Evolutionary conservation across 441 rosid species (phyloP).

Genomic region (Syzygium syzygioides): DNA sequence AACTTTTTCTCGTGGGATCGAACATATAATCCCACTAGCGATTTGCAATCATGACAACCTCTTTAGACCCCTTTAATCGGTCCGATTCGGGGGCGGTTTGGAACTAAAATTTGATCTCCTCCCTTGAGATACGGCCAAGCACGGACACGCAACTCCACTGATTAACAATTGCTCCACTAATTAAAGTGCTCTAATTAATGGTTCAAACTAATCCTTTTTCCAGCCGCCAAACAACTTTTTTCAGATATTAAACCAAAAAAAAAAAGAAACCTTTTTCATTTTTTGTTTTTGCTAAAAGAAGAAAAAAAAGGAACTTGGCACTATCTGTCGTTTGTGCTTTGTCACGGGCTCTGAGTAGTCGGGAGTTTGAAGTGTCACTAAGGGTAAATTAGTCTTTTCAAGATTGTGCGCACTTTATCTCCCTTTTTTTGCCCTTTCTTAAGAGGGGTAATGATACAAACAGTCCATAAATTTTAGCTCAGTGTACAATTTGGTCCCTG

Average conservation of each 20-base stretch:
- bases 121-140: background rate
- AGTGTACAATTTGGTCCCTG: fast-evolving
- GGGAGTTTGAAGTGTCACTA: background rate
- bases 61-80: background rate
- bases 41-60: background rate
- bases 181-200: background rate
- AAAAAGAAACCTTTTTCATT: background rate
- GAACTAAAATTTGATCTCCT: background rate
- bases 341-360: background rate
- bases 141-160: background rate
- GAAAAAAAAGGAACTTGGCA: background rate
- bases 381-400: background rate
- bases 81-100: background rate
- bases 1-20: background rate
- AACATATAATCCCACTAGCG: background rate
- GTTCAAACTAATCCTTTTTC: background rate
- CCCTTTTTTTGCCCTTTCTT: background rate
- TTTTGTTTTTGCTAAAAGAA: no score
- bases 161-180: background rate
- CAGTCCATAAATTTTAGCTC: background rate
- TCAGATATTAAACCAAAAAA: background rate
- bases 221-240: background rate
- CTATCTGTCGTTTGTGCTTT: background rate
- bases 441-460: background rate
- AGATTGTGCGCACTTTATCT: background rate